phyloP scores from a whole-genome alignment of 805 yeast genomes.

The Blastobotrys chiropterorum region DNA sequence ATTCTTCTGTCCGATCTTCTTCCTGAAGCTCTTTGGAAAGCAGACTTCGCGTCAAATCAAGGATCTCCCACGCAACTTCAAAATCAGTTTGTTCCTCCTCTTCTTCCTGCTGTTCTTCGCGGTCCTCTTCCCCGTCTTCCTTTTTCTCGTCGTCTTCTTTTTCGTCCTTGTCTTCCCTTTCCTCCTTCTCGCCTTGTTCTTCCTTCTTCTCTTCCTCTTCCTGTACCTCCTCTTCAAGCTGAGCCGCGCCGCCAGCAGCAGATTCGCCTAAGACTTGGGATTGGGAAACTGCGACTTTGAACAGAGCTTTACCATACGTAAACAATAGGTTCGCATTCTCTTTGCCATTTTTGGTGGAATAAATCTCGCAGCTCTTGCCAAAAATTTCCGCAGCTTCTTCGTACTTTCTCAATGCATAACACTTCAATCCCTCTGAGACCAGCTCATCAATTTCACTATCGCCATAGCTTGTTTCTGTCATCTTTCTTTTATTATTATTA shows the following conservation, averaged over 20 bases:
- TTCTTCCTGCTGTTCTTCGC: conserved; percentile 26
- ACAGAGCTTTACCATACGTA: conserved; percentile 74
- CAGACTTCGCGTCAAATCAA: conserved; percentile 69
- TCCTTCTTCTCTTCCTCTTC: conserved; percentile 19
- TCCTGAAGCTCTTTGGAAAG: conserved; percentile 45
- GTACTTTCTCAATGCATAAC: conserved; percentile 57
- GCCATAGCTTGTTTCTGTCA: neutral
- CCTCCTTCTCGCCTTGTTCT: conserved; percentile 27
- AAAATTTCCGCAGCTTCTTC: conserved; percentile 64
- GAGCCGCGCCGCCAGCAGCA: too few species aligned
- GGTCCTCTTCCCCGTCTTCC: conserved; percentile 22
- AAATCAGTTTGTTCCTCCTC: conserved; percentile 62
- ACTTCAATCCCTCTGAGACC: conserved; percentile 56
- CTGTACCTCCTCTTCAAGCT: conserved; percentile 12
- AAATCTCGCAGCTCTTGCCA: conserved; percentile 64
- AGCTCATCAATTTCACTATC: conserved; percentile 39
- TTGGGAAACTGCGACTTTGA: conserved; percentile 65
- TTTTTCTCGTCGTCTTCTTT: conserved; percentile 16
- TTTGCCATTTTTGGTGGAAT: conserved; percentile 44
- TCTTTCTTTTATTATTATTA: neutral
- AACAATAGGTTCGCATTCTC: conserved; percentile 70
- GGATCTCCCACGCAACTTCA: conserved; percentile 81
- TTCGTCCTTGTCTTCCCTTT: conserved; percentile 10
- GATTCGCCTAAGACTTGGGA: conserved; percentile 69
- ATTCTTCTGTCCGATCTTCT: conserved; percentile 24